Evolutionary conservation across 495 filamentous ascomycete genomes (phyloP).

Genomic region (Thozetella sp.): DNA sequence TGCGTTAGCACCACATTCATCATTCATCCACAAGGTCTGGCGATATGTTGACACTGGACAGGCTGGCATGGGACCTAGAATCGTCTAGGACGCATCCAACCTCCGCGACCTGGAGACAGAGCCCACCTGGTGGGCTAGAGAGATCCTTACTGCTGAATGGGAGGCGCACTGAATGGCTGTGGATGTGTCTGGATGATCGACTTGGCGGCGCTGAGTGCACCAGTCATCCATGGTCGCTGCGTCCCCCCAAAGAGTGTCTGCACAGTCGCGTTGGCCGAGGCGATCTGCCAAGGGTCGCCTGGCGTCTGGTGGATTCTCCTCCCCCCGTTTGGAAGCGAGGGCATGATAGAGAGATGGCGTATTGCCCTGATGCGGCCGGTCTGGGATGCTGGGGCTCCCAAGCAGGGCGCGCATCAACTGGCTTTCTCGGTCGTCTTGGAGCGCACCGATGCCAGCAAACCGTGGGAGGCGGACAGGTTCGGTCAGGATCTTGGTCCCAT

Average conservation of each 20-base stretch:
- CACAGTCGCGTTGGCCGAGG: constrained; percentile 70
- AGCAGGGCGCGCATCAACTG: not conserved
- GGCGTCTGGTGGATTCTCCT: constrained; percentile 1
- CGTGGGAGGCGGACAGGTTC: not conserved
- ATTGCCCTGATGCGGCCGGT: too few relatives aligned
- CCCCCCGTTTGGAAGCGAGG: not conserved
- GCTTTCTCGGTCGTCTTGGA: not conserved
- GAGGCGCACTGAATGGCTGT: constrained; percentile 9
- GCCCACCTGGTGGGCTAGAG: too few relatives aligned
- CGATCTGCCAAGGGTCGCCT: constrained; percentile 42
- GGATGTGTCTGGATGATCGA: constrained; percentile 7
- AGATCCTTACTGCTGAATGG: constrained; percentile 13
- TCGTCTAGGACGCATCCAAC: too few relatives aligned
- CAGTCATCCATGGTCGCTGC: constrained; percentile 69
- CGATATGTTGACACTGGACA: too few relatives aligned
- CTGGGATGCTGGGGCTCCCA: too few relatives aligned
- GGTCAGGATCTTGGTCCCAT: not conserved
- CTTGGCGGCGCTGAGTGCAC: constrained; percentile 29
- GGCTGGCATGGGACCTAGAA: too few relatives aligned
- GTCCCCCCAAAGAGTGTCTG: constrained; percentile 65
- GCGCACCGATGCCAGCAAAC: not conserved
- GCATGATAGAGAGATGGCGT: not conserved
- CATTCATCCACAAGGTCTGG: too few relatives aligned
- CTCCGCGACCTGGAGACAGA: too few relatives aligned
- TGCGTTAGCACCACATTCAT: not conserved